Conservation (phyloP, 2,329 filamentous ascomycete species). For the Chaetomium strumarium region DNA sequence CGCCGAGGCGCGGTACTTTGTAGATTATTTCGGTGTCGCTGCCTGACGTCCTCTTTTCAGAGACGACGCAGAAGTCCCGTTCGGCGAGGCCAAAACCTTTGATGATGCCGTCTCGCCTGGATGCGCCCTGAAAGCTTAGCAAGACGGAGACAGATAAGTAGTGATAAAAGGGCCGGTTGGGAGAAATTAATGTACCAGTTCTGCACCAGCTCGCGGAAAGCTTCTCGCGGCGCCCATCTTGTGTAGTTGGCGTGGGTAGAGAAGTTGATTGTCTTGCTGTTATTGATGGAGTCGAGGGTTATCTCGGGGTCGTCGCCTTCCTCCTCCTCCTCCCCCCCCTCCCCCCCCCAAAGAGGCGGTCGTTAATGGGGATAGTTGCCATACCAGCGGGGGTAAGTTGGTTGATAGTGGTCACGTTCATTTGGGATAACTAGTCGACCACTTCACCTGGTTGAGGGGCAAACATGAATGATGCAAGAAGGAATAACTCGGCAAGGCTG, state of each 20-base stretch:
- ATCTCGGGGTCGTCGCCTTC: too few species aligned
- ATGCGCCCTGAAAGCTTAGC: not conserved
- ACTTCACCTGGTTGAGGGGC: too few species aligned
- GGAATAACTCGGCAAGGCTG: too few species aligned
- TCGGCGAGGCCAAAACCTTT: slow-evolving; percentile 22
- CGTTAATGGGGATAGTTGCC: too few species aligned
- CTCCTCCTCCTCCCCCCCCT: too few species aligned
- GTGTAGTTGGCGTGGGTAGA: slow-evolving; percentile 15
- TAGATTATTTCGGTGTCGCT: slow-evolving; percentile 27
- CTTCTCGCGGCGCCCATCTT: slow-evolving; percentile 21
- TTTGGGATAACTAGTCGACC: too few species aligned
- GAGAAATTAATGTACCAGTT: too few species aligned
- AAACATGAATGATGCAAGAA: too few species aligned
- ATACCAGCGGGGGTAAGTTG: too few species aligned
- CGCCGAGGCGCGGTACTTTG: slow-evolving; percentile 15
- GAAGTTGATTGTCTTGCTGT: slow-evolving; percentile 11
- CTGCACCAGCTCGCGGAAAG: slow-evolving; percentile 31
- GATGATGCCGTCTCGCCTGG: slow-evolving; percentile 29
- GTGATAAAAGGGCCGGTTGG: not conserved
- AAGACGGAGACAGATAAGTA: not conserved
- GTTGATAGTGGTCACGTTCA: too few species aligned
- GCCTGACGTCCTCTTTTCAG: slow-evolving; percentile 13
- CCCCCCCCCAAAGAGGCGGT: too few species aligned
- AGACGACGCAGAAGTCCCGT: slow-evolving; percentile 22
- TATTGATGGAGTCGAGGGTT: not conserved